These are phyloP conservation scores for Tetratostichococcus sp. DNA, from an alignment of 139 green algal genomes.

Conservation along the genomic window DNA sequence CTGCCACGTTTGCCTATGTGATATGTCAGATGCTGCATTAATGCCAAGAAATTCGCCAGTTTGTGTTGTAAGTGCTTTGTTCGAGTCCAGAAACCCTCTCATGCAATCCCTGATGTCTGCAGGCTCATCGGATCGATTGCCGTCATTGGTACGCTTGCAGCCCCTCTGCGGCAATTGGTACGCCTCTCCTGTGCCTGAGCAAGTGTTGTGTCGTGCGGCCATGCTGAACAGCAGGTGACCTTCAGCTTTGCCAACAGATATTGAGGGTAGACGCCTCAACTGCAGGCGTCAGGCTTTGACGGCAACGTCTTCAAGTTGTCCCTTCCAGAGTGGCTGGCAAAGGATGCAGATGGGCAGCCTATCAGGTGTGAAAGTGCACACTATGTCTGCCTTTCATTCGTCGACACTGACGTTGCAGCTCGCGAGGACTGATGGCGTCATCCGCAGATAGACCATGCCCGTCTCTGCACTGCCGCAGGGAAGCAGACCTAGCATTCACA, in stretches of 20 bases:
- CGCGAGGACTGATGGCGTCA: no score
- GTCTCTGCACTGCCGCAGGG: not conserved
- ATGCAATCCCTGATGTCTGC: no score
- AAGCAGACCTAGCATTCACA: constrained; percentile 19
- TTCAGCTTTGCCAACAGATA: not conserved
- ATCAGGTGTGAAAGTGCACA: not conserved
- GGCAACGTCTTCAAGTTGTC: not conserved
- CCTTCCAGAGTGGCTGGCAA: not conserved
- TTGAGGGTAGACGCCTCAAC: not conserved
- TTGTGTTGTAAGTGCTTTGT: no score
- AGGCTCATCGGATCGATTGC: constrained; percentile 66
- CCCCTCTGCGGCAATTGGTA: constrained; percentile 32
- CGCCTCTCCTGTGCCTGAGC: not conserved
- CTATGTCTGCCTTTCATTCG: no score
- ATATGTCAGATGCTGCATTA: not conserved
- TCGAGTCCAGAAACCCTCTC: no score
- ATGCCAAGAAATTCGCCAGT: not conserved
- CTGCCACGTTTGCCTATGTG: not conserved
- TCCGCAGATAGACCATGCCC: no score
- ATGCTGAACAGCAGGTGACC: no score
- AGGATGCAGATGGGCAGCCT: not conserved
- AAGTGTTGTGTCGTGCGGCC: no score
- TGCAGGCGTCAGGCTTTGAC: not conserved
- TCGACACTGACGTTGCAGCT: no score
- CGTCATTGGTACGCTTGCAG: constrained; percentile 31